A percentile compares a stretch with the other conserved stretches of the same genome.
phyloP scores from a whole-genome alignment of 1,139 yeast genomes.

The Protomyces macrosporus region DNA sequence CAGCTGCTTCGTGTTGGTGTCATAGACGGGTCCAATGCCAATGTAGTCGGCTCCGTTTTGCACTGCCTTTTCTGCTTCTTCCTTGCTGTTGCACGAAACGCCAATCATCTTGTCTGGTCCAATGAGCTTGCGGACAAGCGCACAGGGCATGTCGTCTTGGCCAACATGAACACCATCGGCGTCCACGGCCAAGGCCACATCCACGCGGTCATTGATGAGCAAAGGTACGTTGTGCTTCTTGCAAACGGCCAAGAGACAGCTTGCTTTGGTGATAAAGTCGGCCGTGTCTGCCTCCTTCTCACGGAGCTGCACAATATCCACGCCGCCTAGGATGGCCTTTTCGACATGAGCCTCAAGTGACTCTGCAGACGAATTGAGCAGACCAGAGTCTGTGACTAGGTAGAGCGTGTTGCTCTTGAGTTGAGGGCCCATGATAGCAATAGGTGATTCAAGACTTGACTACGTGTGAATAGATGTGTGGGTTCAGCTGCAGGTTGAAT shows the following conservation, averaged over 20 bases:
- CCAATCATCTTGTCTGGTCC: conserved; percentile 78
- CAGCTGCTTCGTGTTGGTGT: conserved; percentile 64
- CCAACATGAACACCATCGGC: conserved; percentile 96
- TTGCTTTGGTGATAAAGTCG: conserved; percentile 61
- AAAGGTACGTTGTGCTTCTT: conserved; percentile 59
- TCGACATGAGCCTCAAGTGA: conserved; percentile 51
- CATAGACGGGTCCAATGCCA: conserved; percentile 79
- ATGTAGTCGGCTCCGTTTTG: conserved; percentile 65
- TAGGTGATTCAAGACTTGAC: too few relatives aligned
- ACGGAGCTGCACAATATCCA: conserved; percentile 73
- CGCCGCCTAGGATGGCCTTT: conserved; percentile 63
- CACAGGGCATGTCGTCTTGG: conserved; percentile 72
- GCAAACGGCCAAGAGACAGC: conserved; percentile 58
- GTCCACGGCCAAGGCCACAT: conserved; percentile 80
- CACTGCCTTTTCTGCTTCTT: conserved; percentile 57
- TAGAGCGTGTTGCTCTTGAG: conserved; percentile 50
- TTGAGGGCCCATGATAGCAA: background rate
- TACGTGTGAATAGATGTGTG: too few relatives aligned
- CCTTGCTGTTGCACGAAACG: conserved; percentile 59
- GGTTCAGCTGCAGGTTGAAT: too few relatives aligned
- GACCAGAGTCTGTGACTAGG: conserved; percentile 73
- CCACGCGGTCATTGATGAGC: conserved; percentile 81
- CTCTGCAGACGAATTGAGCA: conserved; percentile 57
- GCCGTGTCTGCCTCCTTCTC: conserved; percentile 70
- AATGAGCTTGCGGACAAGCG: conserved; percentile 53